Percentiles rank a stretch among this genome's conserved stretches.
Evolutionary conservation across 129 eudicot genomes (phyloP).

Genomic region (Helichrysum umbraculigerum): DNA sequence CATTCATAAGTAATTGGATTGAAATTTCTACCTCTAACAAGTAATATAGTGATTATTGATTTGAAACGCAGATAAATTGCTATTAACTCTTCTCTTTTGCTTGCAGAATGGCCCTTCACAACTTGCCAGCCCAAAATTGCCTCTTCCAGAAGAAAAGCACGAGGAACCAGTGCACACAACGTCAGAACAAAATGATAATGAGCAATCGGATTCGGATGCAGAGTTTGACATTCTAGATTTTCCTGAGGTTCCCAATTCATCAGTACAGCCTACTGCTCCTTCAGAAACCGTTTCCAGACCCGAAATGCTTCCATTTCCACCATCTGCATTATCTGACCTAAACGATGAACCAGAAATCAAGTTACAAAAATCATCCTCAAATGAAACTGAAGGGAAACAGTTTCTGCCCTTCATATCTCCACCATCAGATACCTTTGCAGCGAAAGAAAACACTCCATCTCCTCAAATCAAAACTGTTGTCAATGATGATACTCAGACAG

Average conservation of each 20-base stretch:
- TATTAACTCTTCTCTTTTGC: background rate
- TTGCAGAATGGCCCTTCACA: conserved; percentile 78
- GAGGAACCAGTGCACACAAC: conserved; percentile 38
- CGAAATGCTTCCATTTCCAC: conserved; percentile 84
- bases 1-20: background rate
- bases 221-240: conserved; percentile 65
- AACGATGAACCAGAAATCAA: conserved; percentile 39
- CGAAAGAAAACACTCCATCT: conserved; percentile 47
- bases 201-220: conserved; percentile 53
- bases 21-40: background rate
- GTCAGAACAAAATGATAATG: conserved; percentile 31
- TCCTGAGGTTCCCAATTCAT: conserved; percentile 82
- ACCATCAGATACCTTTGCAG: conserved; percentile 22
- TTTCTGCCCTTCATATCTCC: conserved; percentile 67
- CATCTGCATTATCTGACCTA: conserved; percentile 64
- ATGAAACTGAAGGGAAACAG: conserved; percentile 44
- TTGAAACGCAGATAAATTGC: background rate
- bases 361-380: conserved; percentile 30
- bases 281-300: conserved; percentile 50
- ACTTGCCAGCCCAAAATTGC: conserved; percentile 52
- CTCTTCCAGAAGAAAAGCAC: conserved; percentile 61
- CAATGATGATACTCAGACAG: conserved; percentile 17
- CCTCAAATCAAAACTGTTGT: conserved; percentile 30
- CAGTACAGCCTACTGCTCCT: conserved; percentile 35
- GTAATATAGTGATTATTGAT: background rate